phyloP scores from a whole-genome alignment of 176 grass and related monocot species.

The Carex cristatella region DNA sequence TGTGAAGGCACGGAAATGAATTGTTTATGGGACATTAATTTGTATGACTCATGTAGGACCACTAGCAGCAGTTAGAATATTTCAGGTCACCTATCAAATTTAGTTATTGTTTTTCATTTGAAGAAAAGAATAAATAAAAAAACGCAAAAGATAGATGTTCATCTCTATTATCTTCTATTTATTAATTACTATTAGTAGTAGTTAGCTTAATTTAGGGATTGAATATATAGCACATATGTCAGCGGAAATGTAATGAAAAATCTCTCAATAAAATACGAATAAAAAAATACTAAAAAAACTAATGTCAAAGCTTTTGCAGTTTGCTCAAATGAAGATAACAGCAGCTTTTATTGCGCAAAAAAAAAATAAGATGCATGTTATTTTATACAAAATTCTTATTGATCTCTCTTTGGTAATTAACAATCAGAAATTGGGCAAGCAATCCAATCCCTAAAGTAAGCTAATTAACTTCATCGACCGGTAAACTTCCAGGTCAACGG shows the following conservation, averaged over 20 bases:
- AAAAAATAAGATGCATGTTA: not conserved
- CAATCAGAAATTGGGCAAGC: too few relatives aligned
- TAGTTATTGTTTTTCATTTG: not conserved
- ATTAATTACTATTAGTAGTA: not conserved
- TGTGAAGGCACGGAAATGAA: not conserved
- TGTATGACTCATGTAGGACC: not conserved
- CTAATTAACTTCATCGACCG: too few relatives aligned
- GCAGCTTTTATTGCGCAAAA: not conserved
- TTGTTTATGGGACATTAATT: not conserved
- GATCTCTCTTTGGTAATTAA: not conserved
- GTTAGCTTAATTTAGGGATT: not conserved
- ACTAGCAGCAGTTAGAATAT: not conserved
- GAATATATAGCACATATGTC: not conserved
- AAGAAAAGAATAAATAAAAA: not conserved
- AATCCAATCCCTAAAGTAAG: too few relatives aligned
- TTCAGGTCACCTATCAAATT: not conserved
- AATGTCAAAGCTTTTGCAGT: not conserved
- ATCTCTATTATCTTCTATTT: not conserved
- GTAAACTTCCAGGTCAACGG: too few relatives aligned
- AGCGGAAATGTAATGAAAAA: not conserved
- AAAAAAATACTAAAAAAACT: too few relatives aligned
- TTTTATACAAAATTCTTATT: not conserved
- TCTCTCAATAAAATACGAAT: not conserved
- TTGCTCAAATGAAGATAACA: not conserved
- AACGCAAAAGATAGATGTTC: not conserved